Evolutionary conservation across 192 early-diverging fungal species (phyloP), one percentile per base, ranked within the genome.

Genomic region (Polychytrium aggregatum): DNA sequence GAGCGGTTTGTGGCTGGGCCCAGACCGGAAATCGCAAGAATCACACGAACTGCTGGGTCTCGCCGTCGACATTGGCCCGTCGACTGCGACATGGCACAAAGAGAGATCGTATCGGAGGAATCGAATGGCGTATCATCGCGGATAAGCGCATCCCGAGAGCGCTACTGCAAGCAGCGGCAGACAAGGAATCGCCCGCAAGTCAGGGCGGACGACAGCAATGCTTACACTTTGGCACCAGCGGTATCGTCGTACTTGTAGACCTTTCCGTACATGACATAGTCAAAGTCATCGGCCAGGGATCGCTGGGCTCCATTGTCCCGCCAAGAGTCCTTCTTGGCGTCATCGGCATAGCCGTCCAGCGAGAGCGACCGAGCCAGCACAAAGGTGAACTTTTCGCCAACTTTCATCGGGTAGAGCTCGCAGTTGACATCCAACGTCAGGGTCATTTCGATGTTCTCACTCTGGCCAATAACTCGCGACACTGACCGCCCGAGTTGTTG

Each of bases 251-350:
- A 97, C 62, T 89, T 81, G 72, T 92, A 98, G 18, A 93, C 86
- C 60, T 91, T 89, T 40, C 95, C 95, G 64, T 84, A 88, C 92
- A 95, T 97, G 20, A 98, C 93, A 62, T 98, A 98, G 33, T 98
- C 93, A 63, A 87, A 98, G 30, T 95, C 87, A 43, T 98, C 93
- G 3, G 87, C 88, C 54, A 98, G 60, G 26, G 65, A 57, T 39
- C 63, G 69, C 41, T 47, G 56, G 50, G 47, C 63, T 17, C 43
- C 37, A 3, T 22, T 46, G 52, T 80, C 76, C 36, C 80, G 64
- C 87, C 87, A 90, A 26, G 70, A 63, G 48, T 83, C 82, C 48
- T 67, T 64, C 33, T 71, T 77, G 1, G 39, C 49, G 44, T 46
- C 44, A 10, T 25, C 3, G 18, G 20, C 9, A 14, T 7, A 80